These are phyloP conservation scores for Globisporangium acanthophoron DNA, from an alignment of 352 stramenopile species.

Conservation along the genomic window DNA sequence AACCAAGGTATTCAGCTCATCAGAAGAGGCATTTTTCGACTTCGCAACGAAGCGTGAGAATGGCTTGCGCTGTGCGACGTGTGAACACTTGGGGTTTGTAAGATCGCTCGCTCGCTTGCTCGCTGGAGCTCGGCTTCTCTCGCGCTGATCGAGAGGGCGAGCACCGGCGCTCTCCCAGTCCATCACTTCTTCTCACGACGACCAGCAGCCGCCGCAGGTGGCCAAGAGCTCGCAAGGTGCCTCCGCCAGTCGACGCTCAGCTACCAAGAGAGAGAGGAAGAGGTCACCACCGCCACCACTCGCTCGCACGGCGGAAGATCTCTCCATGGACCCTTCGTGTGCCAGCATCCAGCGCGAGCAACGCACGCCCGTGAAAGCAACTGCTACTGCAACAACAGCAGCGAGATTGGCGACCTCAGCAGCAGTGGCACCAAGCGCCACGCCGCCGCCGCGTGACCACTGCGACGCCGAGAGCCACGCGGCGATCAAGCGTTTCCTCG, in stretches of 20 bases:
- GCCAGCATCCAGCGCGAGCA: background rate
- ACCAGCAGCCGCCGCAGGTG: too few relatives aligned
- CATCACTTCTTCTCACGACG: background rate
- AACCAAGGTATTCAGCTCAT: background rate
- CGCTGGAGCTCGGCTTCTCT: background rate
- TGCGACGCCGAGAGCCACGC: background rate
- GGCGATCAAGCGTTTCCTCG: slow-evolving; percentile 3
- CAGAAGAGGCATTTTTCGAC: background rate
- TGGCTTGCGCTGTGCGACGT: too few relatives aligned
- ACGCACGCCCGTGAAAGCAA: background rate
- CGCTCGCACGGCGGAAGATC: background rate
- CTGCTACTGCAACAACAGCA: background rate
- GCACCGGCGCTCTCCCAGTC: background rate
- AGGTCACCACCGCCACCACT: background rate
- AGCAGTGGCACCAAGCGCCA: background rate
- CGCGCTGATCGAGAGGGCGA: background rate
- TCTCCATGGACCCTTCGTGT: background rate
- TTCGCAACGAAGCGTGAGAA: too few relatives aligned
- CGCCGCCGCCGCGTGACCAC: background rate
- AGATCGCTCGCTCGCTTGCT: background rate
- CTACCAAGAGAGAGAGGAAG: background rate
- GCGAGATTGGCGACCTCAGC: background rate
- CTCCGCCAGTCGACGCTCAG: background rate
- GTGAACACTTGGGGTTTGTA: too few relatives aligned
- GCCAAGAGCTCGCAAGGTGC: background rate